phyloP scores from a whole-genome alignment of 805 yeast species.

The Cyberlindnera suaveolens region DNA sequence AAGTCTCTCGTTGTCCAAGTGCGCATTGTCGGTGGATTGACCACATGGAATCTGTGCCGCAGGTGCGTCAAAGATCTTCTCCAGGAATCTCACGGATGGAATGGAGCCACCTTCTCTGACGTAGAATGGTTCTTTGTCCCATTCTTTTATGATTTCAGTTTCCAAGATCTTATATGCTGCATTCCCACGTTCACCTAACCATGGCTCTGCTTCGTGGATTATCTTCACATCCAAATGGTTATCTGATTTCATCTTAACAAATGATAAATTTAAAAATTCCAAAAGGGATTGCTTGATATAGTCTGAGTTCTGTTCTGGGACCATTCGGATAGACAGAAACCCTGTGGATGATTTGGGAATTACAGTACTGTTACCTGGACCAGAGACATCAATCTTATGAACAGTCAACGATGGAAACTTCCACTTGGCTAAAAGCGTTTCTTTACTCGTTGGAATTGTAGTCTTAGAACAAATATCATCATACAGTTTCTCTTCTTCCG shows the following conservation, averaged over 20 bases:
- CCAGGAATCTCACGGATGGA: slow-evolving; percentile 82
- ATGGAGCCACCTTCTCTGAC: slow-evolving; percentile 97
- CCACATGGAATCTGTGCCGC: slow-evolving; percentile 98
- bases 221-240: slow-evolving; percentile 59
- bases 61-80: slow-evolving; percentile 73
- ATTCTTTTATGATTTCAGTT: slow-evolving; percentile 55
- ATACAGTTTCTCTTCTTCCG: slow-evolving; percentile 54
- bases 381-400: slow-evolving; percentile 79
- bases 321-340: slow-evolving; percentile 75
- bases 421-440: slow-evolving; percentile 75
- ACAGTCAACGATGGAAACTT: slow-evolving; percentile 82
- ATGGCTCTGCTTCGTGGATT: slow-evolving; percentile 87
- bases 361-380: slow-evolving; percentile 85
- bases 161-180: slow-evolving; percentile 63
- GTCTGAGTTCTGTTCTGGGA: slow-evolving; percentile 76
- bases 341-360: slow-evolving; percentile 81
- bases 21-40: slow-evolving; percentile 92
- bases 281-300: slow-evolving; percentile 47
- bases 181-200: slow-evolving; percentile 86
- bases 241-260: slow-evolving; percentile 44
- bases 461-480: slow-evolving; percentile 44
- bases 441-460: slow-evolving; percentile 30
- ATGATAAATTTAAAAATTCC: slow-evolving; percentile 40
- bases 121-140: slow-evolving; percentile 78
- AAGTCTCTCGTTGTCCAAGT: slow-evolving; percentile 79